Evolutionary conservation across 768 basidiomycete genomes (phyloP), one percentile per base, ranked within the genome.

Genomic region (Trametes villosa): DNA sequence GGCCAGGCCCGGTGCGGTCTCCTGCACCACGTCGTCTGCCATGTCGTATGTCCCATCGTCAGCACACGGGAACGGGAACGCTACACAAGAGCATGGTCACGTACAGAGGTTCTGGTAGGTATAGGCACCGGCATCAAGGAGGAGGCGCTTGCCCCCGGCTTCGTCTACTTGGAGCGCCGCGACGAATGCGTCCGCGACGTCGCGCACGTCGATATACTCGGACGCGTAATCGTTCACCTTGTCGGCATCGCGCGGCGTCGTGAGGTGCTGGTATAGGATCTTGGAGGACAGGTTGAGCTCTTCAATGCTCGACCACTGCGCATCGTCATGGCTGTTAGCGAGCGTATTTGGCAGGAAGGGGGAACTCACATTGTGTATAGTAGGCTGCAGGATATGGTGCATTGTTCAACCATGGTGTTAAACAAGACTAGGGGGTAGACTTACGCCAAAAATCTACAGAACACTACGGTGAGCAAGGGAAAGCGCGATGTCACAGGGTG

Each of bases 211-310:
- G 41, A 76, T 66, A 18, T 33, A 56, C 7, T 56, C 54, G 20
- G 45, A 47, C 24, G 44, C 54, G 33, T 56, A 63, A 26, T 65
- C 60, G 62, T 62, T 45, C 18, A 82, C 71, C 7, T 68, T 64
- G 27, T 75, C 63, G 67, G 77, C 75, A 68, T 76, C 78, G 0
- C 58, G 33, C 5, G 65, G 60, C 3, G 77, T 60, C 1, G 83
- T 83, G 0, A 74, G 72, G 57, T 80, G 81, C 42, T 86, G 75
- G 11, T 70, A 63, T 0, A 69, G 63, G 0, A 76, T 68, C 47
- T 57, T 57, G 26, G 55, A 57, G 36, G 55, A 57, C 24, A 57
- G 55, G 34, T 57, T 57, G 34, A 57, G 55, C 15, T 49, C 55
- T 18, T 57, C 55, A n/a, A 57, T 7, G 13, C 34, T 57, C 18